Evolutionary conservation across 148 eudicot genomes (phyloP).

Genomic region (Suaeda aralocaspica): DNA sequence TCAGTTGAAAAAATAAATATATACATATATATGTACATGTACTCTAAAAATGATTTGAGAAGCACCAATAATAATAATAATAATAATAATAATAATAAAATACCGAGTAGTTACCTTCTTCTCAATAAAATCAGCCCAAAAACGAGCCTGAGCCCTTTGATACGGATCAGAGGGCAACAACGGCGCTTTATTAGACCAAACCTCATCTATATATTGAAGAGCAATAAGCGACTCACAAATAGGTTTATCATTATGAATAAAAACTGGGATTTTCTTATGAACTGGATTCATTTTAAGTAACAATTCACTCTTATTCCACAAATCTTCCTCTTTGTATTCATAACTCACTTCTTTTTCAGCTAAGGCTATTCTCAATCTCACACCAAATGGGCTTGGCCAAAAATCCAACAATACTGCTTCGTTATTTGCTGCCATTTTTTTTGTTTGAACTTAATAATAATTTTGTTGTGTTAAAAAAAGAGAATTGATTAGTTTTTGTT

Average conservation of each 20-base stretch:
- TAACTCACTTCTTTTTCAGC: constrained; percentile 33
- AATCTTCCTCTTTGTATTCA: constrained; percentile 37
- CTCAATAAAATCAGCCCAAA: constrained; percentile 38
- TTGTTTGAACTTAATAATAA: too few species aligned
- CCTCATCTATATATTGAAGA: constrained; percentile 38
- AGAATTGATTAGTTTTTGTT: too few species aligned
- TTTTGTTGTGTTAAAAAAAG: too few species aligned
- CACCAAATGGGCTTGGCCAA: constrained; percentile 36
- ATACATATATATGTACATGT: too few species aligned
- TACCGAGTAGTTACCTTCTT: constrained; percentile 26
- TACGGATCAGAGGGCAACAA: constrained; percentile 34
- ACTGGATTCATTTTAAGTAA: constrained; percentile 41
- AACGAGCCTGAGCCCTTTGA: constrained; percentile 32
- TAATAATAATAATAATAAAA: too few species aligned
- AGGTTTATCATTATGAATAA: constrained; percentile 36
- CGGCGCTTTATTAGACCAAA: constrained; percentile 28
- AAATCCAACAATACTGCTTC: constrained; percentile 29
- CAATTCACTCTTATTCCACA: constrained; percentile 34
- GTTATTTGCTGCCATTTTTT: too few species aligned
- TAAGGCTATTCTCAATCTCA: constrained; percentile 32
- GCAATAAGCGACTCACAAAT: constrained; percentile 34
- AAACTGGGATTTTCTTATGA: constrained; percentile 39
- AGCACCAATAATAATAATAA: too few species aligned
- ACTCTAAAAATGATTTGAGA: too few species aligned
- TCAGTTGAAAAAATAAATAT: too few species aligned